These are phyloP conservation scores for Epichloe typhina DNA, from an alignment of 2,329 filamentous ascomycete genomes.

Conservation along the genomic window DNA sequence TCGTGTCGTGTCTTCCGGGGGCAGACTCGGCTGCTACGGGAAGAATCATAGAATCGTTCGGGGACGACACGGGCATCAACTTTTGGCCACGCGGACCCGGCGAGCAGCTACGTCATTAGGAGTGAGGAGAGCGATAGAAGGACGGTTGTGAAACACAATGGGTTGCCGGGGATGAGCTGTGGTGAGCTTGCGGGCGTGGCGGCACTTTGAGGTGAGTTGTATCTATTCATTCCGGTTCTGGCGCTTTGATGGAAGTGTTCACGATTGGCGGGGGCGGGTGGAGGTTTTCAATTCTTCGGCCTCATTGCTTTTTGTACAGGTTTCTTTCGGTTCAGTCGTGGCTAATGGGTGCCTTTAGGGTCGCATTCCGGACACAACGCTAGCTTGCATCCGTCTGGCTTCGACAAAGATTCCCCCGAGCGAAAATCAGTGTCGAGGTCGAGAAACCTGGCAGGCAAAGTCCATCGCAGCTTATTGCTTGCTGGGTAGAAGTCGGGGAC, in stretches of 20 bases:
- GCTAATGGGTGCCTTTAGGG: constrained; percentile 29
- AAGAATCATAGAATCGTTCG: constrained; percentile 26
- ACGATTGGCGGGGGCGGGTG: no score
- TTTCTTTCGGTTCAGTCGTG: no score
- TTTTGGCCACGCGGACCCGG: constrained; percentile 39
- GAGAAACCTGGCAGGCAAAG: constrained; percentile 54
- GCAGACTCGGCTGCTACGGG: constrained; percentile 14
- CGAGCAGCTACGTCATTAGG: constrained; percentile 57
- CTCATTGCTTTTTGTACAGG: no score
- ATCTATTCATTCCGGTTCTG: no score
- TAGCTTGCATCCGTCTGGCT: constrained; percentile 45
- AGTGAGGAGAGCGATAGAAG: constrained; percentile 45
- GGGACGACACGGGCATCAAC: constrained; percentile 26
- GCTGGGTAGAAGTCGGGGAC: constrained; percentile 20
- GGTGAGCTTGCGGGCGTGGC: constrained; percentile 32
- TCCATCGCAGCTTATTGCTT: not conserved
- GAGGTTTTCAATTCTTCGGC: not conserved
- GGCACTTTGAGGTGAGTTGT: not conserved
- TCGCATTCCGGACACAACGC: constrained; percentile 47
- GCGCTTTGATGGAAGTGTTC: no score
- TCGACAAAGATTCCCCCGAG: constrained; percentile 29
- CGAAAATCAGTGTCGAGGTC: constrained; percentile 53
- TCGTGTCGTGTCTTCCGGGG: constrained; percentile 41
- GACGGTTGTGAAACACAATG: constrained; percentile 59
- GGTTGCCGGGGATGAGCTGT: constrained; percentile 37